Base-by-base conservation (phyloP, 345 rosid genomes). In the Ceriops zippeliana region DNA sequence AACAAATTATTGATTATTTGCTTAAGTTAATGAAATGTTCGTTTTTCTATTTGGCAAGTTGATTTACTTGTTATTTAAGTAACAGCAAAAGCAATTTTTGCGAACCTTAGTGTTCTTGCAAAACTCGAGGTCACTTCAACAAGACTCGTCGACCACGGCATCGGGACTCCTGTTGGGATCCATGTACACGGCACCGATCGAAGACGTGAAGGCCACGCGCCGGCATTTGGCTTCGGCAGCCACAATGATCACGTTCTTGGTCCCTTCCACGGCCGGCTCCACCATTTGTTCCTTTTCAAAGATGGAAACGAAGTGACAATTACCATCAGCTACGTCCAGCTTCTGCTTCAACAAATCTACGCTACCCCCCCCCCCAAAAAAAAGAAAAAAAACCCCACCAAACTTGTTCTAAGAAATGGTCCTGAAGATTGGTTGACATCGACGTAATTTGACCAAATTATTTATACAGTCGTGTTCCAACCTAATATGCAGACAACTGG, bases 51-150 rank as follows among this genome's bases (percentile, higher is more conserved):
- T 38, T 10, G 46, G 15, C 3, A 9, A 10, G 16, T 54, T 2
- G 3, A 54, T 21, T 9, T 9, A 6, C 5, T 21, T 1, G 13
- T 8, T 22, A 53, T 16, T 21, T 22, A 56, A 56, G 6, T 24
- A 16, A 56, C 15, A 24, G 31, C 59, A 24, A 56, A 24, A 15
- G 24, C 28, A 21, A 56, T 9, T 24, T 24, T 24, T 56, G 31
- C 3, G 19, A 5, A 89, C 99, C 96, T 84, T 95, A 2, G 98
- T 95, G 72, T 84, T 90, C 82, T 91, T 91, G 91, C 99, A 95
- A 53, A 82, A 95, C 26, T 91, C 99, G 7, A 90, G 96, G 68
- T 95, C 98, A 68, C 99, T 95, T 98, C 99, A 91, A 61, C 98
- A 91, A 4, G 87, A 88, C 74, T 95, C 99, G 42, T 95, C 99